Conservation (phyloP, 2,329 filamentous ascomycete species). For the Pseudogymnoascus sp. region DNA sequence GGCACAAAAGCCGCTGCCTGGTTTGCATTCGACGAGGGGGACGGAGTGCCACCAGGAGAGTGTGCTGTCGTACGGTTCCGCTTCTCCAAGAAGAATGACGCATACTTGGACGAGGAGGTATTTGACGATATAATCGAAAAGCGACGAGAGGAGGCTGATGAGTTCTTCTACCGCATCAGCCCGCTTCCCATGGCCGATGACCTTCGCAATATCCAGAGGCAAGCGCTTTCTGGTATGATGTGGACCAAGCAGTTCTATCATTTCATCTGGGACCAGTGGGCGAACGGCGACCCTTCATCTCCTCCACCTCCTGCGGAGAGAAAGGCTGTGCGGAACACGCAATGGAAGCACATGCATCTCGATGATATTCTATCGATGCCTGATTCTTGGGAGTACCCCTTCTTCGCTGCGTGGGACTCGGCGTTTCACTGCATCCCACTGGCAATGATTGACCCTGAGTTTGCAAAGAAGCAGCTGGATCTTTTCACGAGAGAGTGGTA, state of each 20-base stretch:
- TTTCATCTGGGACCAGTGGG: slow-evolving; percentile 97
- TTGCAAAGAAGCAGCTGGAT: slow-evolving; percentile 96
- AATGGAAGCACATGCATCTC: slow-evolving; percentile 92
- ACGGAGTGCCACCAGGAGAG: slow-evolving; percentile 80
- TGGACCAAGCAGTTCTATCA: slow-evolving; percentile 98
- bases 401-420: slow-evolving; percentile 95
- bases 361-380: slow-evolving; percentile 97
- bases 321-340: slow-evolving; percentile 73
- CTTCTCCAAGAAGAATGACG: slow-evolving; percentile 65
- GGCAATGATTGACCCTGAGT: slow-evolving; percentile 95
- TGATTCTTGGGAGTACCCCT: slow-evolving; percentile 97
- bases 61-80: slow-evolving; percentile 94
- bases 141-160: slow-evolving; percentile 81
- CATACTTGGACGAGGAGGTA: slow-evolving; percentile 82
- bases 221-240: slow-evolving; percentile 94
- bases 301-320: slow-evolving; percentile 75
- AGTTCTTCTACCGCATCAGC: slow-evolving; percentile 91
- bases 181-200: slow-evolving; percentile 91
- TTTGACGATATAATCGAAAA: slow-evolving; percentile 88
- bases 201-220: slow-evolving; percentile 86
- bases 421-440: slow-evolving; percentile 95
- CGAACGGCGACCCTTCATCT: slow-evolving; percentile 82
- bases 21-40: slow-evolving; percentile 85
- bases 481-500: slow-evolving; percentile 97
- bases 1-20: slow-evolving; percentile 89